Percentiles rank a stretch among this genome's conserved stretches.
phyloP scores from a whole-genome alignment of 345 rosid species.

The Viola odorata region DNA sequence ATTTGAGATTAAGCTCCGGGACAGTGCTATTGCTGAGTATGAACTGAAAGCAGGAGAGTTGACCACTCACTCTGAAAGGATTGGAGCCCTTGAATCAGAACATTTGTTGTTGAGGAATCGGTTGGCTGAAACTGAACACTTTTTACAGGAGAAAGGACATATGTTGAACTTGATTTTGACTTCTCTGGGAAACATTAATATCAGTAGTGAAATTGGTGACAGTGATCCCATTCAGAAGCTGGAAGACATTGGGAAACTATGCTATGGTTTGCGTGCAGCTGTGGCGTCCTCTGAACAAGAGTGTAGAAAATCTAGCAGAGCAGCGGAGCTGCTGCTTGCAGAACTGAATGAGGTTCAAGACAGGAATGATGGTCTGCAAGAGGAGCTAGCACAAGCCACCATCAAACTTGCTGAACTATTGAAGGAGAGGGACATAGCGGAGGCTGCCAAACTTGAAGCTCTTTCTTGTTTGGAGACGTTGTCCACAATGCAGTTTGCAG shows the following conservation, averaged over 20 bases:
- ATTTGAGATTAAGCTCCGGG: conserved; percentile 52
- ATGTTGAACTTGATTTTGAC: conserved; percentile 38
- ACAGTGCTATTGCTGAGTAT: conserved; percentile 43
- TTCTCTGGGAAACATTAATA: conserved; percentile 45
- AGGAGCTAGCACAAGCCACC: conserved; percentile 49
- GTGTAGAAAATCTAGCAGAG: conserved; percentile 69
- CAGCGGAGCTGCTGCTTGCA: conserved; percentile 83
- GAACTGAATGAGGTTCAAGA: conserved; percentile 93
- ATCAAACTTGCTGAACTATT: conserved; percentile 45
- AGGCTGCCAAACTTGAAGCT: conserved; percentile 60
- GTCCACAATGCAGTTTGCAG: conserved; percentile 40
- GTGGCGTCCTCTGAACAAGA: conserved; percentile 60
- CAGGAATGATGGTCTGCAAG: conserved; percentile 83
- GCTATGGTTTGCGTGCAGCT: conserved; percentile 49
- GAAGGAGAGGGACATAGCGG: conserved; percentile 47
- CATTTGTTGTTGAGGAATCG: conserved; percentile 44
- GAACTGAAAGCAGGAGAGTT: conserved; percentile 57
- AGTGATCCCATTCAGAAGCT: conserved; percentile 62
- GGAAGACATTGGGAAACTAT: conserved; percentile 42
- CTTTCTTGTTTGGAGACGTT: conserved; percentile 43
- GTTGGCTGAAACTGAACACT: conserved; percentile 50
- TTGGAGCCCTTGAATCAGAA: conserved; percentile 61
- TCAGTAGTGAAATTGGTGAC: conserved; percentile 45
- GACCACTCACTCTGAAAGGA: conserved; percentile 42
- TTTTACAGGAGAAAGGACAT: conserved; percentile 58